Base-by-base conservation (phyloP, 2,329 filamentous ascomycete species). In the Ambrosiella beaveri region DNA sequence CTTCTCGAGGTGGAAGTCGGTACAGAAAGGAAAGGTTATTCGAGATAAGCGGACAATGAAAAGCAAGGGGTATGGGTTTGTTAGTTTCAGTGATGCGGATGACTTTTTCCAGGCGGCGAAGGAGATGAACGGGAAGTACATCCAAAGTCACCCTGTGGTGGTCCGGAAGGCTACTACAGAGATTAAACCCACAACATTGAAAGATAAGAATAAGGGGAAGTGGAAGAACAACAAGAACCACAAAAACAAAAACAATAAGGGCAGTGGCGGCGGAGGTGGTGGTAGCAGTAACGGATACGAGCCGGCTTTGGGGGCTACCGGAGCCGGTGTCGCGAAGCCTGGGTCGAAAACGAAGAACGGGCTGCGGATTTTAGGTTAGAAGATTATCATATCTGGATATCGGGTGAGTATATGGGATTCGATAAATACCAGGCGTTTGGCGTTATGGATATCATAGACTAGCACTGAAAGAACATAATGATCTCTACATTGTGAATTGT, bases 121-220 rank as follows among this genome's bases (percentile, higher is more conserved):
- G 72, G 91, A 97, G 73, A 97, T 97, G 93, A 87, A 96, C 66
- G 90, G 90, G 65, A 97, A 98, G 73, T 98, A 98, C 71, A 97
- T 98, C 67, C 91, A 95, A 65, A 96, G 89, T 68, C 93, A 97
- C 70, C 93, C 93, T 0, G 87, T 96, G 36, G 75, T 87, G 35
- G 79, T 97, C 64, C 84, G 86, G 69, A 87, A 93, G 69, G 88
- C 87, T 63, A 95, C 85, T 64, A 95, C 91, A 5, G 90, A 97
- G 69, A 88, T 98, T 69, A 88, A 87, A 67, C 81, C 88, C 3
- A 76, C 82, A 11, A 77, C 76, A n/a, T 77, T 80, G 64, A 82
- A 80, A 65, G 84, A 85, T 49, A 60, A 61, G 56, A 61, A 63
- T 54, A 57, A 61, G 19, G 57, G 59, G 9, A 67, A 68, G 36